Evolutionary conservation across 2,329 filamentous ascomycete species (phyloP).

Genomic region (Calcarisporium arbuscula): DNA sequence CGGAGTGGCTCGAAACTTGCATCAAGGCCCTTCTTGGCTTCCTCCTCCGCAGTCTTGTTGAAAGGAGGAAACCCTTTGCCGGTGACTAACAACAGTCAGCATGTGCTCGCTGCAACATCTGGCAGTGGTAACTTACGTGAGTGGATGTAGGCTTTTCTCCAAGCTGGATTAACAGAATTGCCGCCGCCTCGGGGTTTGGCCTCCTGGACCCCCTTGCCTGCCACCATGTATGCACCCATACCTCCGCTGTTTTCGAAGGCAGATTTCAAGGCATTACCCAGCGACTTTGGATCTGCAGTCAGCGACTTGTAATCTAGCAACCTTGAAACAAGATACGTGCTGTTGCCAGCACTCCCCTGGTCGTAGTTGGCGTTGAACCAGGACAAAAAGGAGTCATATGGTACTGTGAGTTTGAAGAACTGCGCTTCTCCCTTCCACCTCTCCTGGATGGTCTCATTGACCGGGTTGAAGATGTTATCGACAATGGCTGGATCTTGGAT

Average conservation of each 20-base stretch:
- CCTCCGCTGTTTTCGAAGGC: conserved; percentile 21
- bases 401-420: conserved; percentile 10
- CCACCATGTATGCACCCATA: conserved; percentile 32
- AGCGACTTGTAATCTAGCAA: conserved; percentile 34
- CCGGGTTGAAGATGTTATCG: conserved; percentile 22
- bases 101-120: background rate
- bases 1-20: conserved; percentile 26
- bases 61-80: conserved; percentile 22
- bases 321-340: conserved; percentile 34
- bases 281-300: conserved; percentile 23
- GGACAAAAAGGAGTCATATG: conserved; percentile 28
- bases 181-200: conserved; percentile 37
- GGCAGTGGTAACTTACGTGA: conserved; percentile 24
- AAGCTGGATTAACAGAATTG: conserved; percentile 44
- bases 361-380: conserved; percentile 33
- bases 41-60: conserved; percentile 21
- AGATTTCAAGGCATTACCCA: conserved; percentile 30
- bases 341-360: conserved; percentile 24
- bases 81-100: conserved; percentile 17
- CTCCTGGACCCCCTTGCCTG: conserved; percentile 36
- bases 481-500: conserved; percentile 20
- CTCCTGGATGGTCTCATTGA: conserved; percentile 30
- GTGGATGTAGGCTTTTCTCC: conserved; percentile 39
- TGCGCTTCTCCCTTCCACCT: conserved; percentile 25
- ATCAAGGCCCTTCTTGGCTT: conserved; percentile 20